These are phyloP conservation scores for Sarocladium oryzae DNA, from an alignment of 2,329 filamentous ascomycete genomes.

Conservation along the genomic window DNA sequence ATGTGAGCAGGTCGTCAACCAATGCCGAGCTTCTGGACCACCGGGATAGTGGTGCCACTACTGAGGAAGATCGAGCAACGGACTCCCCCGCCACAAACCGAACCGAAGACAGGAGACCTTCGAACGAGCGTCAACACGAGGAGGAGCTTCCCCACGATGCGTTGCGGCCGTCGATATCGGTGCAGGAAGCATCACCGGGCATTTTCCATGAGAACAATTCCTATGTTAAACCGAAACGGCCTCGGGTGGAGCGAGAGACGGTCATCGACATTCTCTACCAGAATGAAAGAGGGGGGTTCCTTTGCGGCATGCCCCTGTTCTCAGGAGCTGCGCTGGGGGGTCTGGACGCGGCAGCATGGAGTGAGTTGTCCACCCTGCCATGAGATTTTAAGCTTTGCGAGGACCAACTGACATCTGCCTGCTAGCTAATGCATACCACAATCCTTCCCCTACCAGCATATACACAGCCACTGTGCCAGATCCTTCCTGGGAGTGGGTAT, in stretches of 20 bases:
- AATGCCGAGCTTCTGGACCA: slow-evolving; percentile 17
- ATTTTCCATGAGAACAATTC: background rate
- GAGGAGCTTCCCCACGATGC: slow-evolving; percentile 15
- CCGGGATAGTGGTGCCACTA: background rate
- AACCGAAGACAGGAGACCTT: background rate
- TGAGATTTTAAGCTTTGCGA: background rate
- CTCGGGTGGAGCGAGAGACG: slow-evolving; percentile 36
- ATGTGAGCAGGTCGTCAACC: slow-evolving; percentile 17
- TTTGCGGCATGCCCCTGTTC: slow-evolving; percentile 88
- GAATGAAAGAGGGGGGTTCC: slow-evolving; percentile 85
- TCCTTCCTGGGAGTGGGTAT: slow-evolving; percentile 88
- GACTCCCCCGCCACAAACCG: background rate
- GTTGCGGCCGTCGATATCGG: slow-evolving; percentile 25
- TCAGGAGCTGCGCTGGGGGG: slow-evolving; percentile 78
- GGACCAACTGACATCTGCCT: slow-evolving; percentile 4
- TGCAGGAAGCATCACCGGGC: slow-evolving; percentile 19
- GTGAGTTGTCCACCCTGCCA: slow-evolving; percentile 19
- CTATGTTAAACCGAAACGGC: slow-evolving; percentile 25
- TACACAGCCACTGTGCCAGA: slow-evolving; percentile 88
- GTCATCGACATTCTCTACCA: slow-evolving; percentile 89
- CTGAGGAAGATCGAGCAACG: slow-evolving; percentile 13
- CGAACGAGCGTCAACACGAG: slow-evolving; percentile 4
- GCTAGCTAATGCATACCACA: slow-evolving; percentile 55
- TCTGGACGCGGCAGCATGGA: slow-evolving; percentile 82
- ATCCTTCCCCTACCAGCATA: slow-evolving; percentile 59